phyloP scores from a whole-genome alignment of 306 rosid genomes.

The Dalbergia oliveri region DNA sequence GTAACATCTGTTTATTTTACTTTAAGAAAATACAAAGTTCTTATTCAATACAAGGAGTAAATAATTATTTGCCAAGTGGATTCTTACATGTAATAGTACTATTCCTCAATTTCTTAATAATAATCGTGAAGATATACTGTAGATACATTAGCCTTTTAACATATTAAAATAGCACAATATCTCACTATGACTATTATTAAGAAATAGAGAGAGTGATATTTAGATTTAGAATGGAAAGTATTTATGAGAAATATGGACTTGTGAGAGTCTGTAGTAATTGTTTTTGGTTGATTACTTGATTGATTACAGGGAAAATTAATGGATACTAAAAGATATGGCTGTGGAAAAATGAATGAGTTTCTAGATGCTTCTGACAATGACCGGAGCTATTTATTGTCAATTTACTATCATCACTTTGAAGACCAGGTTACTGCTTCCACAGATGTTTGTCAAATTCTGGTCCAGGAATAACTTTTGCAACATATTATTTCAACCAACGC shows the following conservation, averaged over 20 bases:
- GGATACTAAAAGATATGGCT: too few relatives aligned
- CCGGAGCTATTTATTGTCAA: neutral
- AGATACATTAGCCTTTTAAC: too few relatives aligned
- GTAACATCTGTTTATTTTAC: neutral
- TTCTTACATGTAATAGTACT: neutral
- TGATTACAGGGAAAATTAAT: too few relatives aligned
- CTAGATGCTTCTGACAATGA: neutral
- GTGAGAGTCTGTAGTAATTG: too few relatives aligned
- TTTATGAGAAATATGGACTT: neutral
- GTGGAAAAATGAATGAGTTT: neutral
- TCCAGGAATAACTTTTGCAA: neutral
- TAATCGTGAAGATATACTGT: too few relatives aligned
- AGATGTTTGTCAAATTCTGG: neutral
- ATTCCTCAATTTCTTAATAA: too few relatives aligned
- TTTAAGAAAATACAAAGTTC: neutral
- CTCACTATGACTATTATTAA: too few relatives aligned
- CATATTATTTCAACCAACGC: neutral
- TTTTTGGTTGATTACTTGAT: too few relatives aligned
- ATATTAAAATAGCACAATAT: too few relatives aligned
- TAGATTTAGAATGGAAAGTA: neutral
- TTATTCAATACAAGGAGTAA: neutral
- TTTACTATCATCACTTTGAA: neutral
- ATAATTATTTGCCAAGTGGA: neutral
- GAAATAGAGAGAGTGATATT: neutral
- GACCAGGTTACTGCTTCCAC: neutral